These are phyloP conservation scores for Calycina herbarum DNA, from an alignment of 2,329 filamentous ascomycete genomes.

Conservation along the genomic window DNA sequence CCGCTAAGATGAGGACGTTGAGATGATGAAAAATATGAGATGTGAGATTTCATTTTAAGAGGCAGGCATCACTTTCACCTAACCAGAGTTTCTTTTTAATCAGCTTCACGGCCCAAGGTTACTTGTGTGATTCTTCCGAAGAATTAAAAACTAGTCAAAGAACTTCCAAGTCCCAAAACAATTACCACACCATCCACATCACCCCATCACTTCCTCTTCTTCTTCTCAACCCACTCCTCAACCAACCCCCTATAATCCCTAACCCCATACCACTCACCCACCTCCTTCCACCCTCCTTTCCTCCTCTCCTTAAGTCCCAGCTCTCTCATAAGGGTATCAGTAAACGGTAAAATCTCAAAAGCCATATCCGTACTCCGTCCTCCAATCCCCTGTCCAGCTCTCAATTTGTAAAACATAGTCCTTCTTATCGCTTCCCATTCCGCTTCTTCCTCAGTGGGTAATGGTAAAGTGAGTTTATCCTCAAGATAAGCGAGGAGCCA, in stretches of 20 bases:
- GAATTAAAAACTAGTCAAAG: too few relatives aligned
- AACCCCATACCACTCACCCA: constrained; percentile 45
- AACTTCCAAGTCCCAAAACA: too few relatives aligned
- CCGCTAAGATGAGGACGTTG: too few relatives aligned
- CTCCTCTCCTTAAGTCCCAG: constrained; percentile 53
- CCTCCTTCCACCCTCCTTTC: constrained; percentile 47
- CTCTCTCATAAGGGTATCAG: constrained; percentile 51
- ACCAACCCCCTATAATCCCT: constrained; percentile 45
- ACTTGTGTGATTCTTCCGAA: too few relatives aligned
- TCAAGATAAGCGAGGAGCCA: constrained; percentile 66
- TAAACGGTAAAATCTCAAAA: constrained; percentile 73
- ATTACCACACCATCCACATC: too few relatives aligned
- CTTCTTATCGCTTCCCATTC: constrained; percentile 48
- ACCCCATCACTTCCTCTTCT: too few relatives aligned
- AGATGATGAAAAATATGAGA: too few relatives aligned
- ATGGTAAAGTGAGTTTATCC: constrained; percentile 38
- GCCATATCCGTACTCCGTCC: constrained; percentile 65
- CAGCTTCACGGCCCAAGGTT: too few relatives aligned
- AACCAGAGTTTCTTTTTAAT: too few relatives aligned
- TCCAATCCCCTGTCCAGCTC: constrained; percentile 66
- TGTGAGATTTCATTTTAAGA: too few relatives aligned
- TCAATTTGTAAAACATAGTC: constrained; percentile 66
- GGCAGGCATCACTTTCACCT: too few relatives aligned
- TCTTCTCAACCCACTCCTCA: constrained; percentile 23
- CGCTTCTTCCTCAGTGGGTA: constrained; percentile 43